These are phyloP conservation scores for Rhodotorula sphaerocarpa DNA, from an alignment of 768 basidiomycete species.

Conservation along the genomic window DNA sequence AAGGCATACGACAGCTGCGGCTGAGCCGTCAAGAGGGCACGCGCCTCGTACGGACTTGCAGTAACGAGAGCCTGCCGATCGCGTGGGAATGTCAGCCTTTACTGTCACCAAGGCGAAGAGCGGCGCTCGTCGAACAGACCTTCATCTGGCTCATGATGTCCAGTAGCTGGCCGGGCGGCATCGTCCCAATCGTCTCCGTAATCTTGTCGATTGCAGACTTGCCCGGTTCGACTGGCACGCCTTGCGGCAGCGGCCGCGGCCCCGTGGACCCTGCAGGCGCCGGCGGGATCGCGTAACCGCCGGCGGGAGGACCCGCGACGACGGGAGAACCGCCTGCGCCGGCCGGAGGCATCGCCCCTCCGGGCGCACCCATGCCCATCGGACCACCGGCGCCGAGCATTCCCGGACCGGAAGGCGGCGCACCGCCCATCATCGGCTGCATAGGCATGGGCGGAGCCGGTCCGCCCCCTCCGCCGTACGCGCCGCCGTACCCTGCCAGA, in stretches of 20 bases:
- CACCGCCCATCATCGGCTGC: slow-evolving; percentile 23
- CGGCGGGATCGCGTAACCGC: slow-evolving; percentile 3
- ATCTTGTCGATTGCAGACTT: slow-evolving; percentile 70
- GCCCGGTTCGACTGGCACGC: slow-evolving; percentile 65
- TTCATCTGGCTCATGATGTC: slow-evolving; percentile 98
- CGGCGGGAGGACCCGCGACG: background rate
- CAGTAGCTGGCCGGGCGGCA: slow-evolving; percentile 73
- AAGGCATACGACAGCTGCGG: slow-evolving; percentile 94
- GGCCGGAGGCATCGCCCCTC: background rate
- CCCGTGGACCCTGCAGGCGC: slow-evolving; percentile 13
- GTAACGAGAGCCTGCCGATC: slow-evolving; percentile 71
- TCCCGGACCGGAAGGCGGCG: background rate
- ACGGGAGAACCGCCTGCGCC: background rate
- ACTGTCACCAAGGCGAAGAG: background rate
- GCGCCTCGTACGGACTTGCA: slow-evolving; percentile 82
- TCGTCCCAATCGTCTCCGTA: slow-evolving; percentile 70
- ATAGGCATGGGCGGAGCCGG: background rate
- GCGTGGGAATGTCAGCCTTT: too few relatives aligned
- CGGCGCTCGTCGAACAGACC: slow-evolving; percentile 51
- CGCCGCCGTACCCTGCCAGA: slow-evolving; percentile 18
- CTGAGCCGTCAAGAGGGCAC: slow-evolving; percentile 64
- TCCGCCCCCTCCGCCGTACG: slow-evolving; percentile 5
- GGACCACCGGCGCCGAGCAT: background rate
- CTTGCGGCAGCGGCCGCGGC: slow-evolving; percentile 58
- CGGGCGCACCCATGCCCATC: background rate